Conservation (phyloP, 495 filamentous ascomycete species). For the Pseudomonodictys pantanalensis region DNA sequence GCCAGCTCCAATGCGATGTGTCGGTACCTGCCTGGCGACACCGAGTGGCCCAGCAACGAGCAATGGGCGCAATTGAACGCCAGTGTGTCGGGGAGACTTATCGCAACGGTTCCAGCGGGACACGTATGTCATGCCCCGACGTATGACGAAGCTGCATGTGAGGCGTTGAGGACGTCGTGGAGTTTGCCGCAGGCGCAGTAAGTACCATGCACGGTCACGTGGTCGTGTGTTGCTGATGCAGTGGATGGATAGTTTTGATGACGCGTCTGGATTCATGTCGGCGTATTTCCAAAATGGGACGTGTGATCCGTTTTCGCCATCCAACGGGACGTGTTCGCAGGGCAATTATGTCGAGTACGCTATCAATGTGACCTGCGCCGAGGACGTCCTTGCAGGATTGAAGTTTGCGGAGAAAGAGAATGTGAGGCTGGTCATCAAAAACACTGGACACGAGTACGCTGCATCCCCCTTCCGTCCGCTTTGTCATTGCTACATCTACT, state of each 20-base stretch:
- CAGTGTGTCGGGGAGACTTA: slow-evolving; percentile 15
- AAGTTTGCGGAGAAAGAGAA: slow-evolving; percentile 46
- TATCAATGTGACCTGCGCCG: slow-evolving; percentile 46
- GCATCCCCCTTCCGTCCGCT: not conserved
- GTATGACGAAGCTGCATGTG: slow-evolving; percentile 13
- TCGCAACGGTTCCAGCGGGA: slow-evolving; percentile 9
- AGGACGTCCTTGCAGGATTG: slow-evolving; percentile 51
- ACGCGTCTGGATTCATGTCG: slow-evolving; percentile 45
- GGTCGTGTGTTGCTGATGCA: not conserved
- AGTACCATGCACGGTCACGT: not conserved
- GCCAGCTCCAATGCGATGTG: not conserved
- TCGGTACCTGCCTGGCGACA: slow-evolving; percentile 12
- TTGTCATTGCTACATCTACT: not conserved
- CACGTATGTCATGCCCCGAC: slow-evolving; percentile 15
- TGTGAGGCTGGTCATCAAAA: slow-evolving; percentile 22
- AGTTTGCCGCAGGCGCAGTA: slow-evolving; percentile 2
- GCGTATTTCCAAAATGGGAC: slow-evolving; percentile 49
- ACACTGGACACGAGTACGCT: slow-evolving; percentile 29
- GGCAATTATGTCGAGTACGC: slow-evolving; percentile 59
- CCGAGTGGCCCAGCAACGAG: slow-evolving; percentile 2
- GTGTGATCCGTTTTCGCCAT: slow-evolving; percentile 57
- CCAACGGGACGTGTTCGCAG: slow-evolving; percentile 51
- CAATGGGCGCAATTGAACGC: slow-evolving; percentile 14
- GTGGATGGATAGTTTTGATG: not conserved
- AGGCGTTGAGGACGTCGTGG: not conserved